Percentiles rank a stretch among this genome's conserved stretches.
Evolutionary conservation across 345 rosid genomes (phyloP).

Genomic region (Eucalyptus coolabah): DNA sequence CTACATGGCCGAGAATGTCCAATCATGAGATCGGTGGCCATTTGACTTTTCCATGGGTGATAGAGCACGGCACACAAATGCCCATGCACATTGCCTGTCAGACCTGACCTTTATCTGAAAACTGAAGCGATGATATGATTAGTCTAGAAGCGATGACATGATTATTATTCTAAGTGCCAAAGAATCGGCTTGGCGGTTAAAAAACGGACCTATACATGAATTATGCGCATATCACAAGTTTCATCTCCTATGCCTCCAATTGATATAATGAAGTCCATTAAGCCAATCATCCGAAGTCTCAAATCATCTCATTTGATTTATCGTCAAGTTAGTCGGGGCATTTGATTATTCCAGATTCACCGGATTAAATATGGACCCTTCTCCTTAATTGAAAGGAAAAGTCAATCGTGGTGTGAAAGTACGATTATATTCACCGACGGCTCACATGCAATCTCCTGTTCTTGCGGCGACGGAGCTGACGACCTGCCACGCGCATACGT

Average conservation of each 20-base stretch:
- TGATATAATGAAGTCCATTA: not conserved
- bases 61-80: not conserved
- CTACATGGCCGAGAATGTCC: not conserved
- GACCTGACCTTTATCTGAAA: not conserved
- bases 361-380: not conserved
- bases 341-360: not conserved
- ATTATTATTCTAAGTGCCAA: not conserved
- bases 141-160: not conserved
- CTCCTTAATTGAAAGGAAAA: not conserved
- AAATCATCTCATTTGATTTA: not conserved
- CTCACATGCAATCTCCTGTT: constrained; percentile 9
- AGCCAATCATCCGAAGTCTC: not conserved
- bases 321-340: not conserved
- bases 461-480: not conserved
- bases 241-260: not conserved
- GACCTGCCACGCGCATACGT: not conserved
- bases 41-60: not conserved
- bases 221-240: not conserved
- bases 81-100: not conserved
- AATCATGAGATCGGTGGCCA: not conserved
- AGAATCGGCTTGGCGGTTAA: not conserved
- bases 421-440: not conserved
- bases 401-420: not conserved
- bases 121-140: not conserved
- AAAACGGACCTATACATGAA: not conserved